Evolutionary conservation across 805 yeast species (phyloP).

Genomic region (Wickerhamiella alocasiicola): DNA sequence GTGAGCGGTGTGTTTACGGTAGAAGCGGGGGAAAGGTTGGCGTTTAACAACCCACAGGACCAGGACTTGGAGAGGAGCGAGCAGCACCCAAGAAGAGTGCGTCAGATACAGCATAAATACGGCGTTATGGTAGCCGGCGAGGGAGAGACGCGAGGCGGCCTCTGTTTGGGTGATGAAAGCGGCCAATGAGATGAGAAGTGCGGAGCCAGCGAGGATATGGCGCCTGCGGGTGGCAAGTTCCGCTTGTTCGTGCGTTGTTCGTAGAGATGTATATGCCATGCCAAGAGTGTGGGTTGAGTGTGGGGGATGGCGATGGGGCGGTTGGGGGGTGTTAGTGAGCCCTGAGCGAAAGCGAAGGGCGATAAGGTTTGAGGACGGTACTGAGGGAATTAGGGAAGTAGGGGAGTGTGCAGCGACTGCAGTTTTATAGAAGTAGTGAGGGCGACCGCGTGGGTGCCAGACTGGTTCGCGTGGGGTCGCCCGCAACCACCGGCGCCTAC

Average conservation of each 20-base stretch:
- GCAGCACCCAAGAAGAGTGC: slow-evolving; percentile 63
- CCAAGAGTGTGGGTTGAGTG: no score
- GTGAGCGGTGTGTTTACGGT: slow-evolving; percentile 15
- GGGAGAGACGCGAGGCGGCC: slow-evolving; percentile 56
- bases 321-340: no score
- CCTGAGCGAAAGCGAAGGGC: no score
- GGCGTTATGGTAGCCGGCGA: slow-evolving; percentile 52
- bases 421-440: no score
- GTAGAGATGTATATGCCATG: slow-evolving; percentile 10
- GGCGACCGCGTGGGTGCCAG: no score
- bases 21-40: slow-evolving; percentile 12
- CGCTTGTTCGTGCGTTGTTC: slow-evolving; percentile 5
- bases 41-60: slow-evolving; percentile 30
- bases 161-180: slow-evolving; percentile 75
- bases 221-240: slow-evolving; percentile 25
- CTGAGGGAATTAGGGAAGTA: no score
- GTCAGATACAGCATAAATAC: slow-evolving; percentile 47
- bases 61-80: slow-evolving; percentile 58
- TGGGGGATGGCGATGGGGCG: no score
- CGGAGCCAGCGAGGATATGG: slow-evolving; percentile 33
- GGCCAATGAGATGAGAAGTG: slow-evolving; percentile 38
- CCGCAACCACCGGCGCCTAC: no score
- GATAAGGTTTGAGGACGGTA: no score
- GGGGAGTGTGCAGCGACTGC: no score
- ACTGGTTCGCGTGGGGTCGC: no score